Percentiles rank a stretch among this genome's conserved stretches.
phyloP scores from a whole-genome alignment of 75 land plant species.

The Ceratopteris richardii region DNA sequence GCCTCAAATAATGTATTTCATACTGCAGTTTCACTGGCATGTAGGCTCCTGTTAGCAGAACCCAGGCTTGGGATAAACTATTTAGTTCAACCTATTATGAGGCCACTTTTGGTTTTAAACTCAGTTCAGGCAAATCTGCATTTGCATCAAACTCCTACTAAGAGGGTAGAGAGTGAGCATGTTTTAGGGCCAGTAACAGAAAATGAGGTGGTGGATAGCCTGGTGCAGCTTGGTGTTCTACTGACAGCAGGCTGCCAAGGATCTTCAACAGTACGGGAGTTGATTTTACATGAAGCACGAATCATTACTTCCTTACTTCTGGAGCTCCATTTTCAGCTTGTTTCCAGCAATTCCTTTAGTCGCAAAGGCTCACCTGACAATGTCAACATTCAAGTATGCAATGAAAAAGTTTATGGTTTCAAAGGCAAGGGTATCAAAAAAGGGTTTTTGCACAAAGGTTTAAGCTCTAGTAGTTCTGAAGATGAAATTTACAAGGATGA shows the following conservation, averaged over 20 bases:
- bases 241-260: slow-evolving; percentile 28
- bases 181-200: slow-evolving; percentile 5
- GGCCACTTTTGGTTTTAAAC: slow-evolving; percentile 19
- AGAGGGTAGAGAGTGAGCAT: no score
- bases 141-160: no score
- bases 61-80: slow-evolving; percentile 18
- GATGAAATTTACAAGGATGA: slow-evolving; percentile 1
- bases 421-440: slow-evolving; percentile 8
- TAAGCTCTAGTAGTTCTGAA: slow-evolving; percentile 4
- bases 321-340: slow-evolving; percentile 13
- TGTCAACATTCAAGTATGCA: no score
- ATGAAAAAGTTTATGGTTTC: background rate
- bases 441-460: slow-evolving; percentile 14
- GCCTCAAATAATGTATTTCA: slow-evolving; percentile 25
- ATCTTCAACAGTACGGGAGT: slow-evolving; percentile 9
- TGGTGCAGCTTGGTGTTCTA: slow-evolving; percentile 16
- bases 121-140: background rate
- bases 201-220: slow-evolving; percentile 15
- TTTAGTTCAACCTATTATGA: slow-evolving; percentile 23
- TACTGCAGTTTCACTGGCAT: slow-evolving; percentile 27
- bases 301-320: slow-evolving; percentile 8
- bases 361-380: background rate
- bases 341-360: background rate
- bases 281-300: slow-evolving; percentile 12
- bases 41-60: slow-evolving; percentile 14